Evolutionary conservation across 768 basidiomycete species (phyloP), one percentile per base, ranked within the genome.

Genomic region (Suillus placidus): DNA sequence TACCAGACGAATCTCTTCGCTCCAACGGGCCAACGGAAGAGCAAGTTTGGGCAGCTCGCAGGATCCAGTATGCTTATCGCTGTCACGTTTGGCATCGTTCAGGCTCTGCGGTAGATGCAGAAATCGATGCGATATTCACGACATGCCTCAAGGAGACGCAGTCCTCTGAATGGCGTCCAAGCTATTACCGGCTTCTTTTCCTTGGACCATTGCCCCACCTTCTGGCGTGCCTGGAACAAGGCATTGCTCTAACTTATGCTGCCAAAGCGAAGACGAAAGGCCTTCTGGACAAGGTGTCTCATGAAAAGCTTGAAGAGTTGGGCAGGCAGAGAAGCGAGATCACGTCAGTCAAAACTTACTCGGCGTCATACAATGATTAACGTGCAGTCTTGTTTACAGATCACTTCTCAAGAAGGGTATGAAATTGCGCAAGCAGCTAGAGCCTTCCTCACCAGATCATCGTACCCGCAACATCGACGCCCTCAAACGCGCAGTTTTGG

Each of bases 171-270:
- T 80, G 81, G 81, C 37, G 64, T 35, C 65, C 63, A 37, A 68
- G 66, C 3, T 66, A 63, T 14, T 84, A 86, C 65, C 77, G 76
- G 14, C 65, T 71, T 0, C 71, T 81, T 14, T 83, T 80, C 68
- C 70, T 75, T 6, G 73, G 75, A 61, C 73, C 74, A n/a, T 72
- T 85, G 7, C 80, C 83, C 1, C 79, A 77, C 60, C 67, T 84
- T 38, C 70, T 83, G 2, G 67, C 80, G 2, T 82, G 79, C 67
- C 74, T 85, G 35, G 79, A 83, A 51, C 73, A 30, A 66, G 74
- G 61, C 20, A 69, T 77, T 12, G 37, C 69, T 2, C 34, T 72
- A 18, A 67, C 77, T 7, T 42, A 71, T 42, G 61, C 69, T 16
- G 67, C 71, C 55, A 83, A 83, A 71, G 63, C 18, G 6, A 68